Conservation (phyloP, 2,329 filamentous ascomycete species). For the Catunica adiposa region DNA sequence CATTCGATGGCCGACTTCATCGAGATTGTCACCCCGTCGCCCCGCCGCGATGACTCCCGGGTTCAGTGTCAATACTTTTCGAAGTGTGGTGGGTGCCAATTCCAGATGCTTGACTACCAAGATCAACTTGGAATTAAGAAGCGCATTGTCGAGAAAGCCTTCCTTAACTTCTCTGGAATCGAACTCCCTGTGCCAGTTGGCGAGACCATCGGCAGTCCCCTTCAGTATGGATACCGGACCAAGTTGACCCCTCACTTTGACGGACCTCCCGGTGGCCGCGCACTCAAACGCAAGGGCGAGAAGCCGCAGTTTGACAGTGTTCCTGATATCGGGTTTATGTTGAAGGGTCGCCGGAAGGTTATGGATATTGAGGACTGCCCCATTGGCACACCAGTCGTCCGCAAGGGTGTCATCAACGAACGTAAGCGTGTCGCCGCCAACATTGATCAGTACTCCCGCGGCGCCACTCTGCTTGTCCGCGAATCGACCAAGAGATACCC, state of each 20-base stretch:
- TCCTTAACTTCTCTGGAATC: constrained; percentile 59
- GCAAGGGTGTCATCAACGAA: constrained; percentile 63
- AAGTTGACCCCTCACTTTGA: constrained; percentile 97
- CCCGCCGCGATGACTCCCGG: constrained; percentile 58
- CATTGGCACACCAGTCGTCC: constrained; percentile 75
- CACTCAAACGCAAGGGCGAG: constrained; percentile 32
- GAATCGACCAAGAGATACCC: constrained; percentile 60
- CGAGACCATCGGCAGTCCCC: constrained; percentile 76
- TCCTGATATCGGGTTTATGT: constrained; percentile 79
- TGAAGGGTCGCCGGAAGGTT: constrained; percentile 62
- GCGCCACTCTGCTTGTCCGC: constrained; percentile 75
- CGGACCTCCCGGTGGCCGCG: constrained; percentile 43
- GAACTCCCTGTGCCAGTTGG: constrained; percentile 65
- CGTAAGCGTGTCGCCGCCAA: constrained; percentile 58
- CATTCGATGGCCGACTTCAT: constrained; percentile 74
- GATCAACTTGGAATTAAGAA: constrained; percentile 77
- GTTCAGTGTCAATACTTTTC: constrained; percentile 77
- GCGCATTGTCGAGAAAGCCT: constrained; percentile 78
- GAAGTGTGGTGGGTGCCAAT: constrained; percentile 80
- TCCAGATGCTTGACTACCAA: constrained; percentile 86
- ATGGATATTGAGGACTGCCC: constrained; percentile 96
- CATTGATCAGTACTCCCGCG: constrained; percentile 54
- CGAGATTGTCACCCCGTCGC: constrained; percentile 55
- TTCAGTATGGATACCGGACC: constrained; percentile 87
- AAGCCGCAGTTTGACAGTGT: constrained; percentile 37